A percentile compares a stretch with the other conserved stretches of the same genome.
phyloP scores from a whole-genome alignment of 371 early-diverging fungal genomes.

The Saksenaea vasiformis region DNA sequence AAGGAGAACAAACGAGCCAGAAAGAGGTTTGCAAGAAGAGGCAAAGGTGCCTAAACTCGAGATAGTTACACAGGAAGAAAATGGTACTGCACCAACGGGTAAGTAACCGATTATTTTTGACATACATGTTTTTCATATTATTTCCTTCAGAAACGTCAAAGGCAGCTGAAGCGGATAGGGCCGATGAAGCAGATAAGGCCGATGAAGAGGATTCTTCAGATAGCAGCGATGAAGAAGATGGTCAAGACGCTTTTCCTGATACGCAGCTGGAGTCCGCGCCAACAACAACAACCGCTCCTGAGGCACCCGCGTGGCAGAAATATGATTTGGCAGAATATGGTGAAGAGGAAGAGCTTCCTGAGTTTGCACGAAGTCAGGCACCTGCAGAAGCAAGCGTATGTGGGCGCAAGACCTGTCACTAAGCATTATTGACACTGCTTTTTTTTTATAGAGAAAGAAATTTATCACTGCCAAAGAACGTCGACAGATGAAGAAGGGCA shows the following conservation, averaged over 20 bases:
- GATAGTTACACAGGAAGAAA: too few species aligned
- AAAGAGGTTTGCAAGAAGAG: not conserved
- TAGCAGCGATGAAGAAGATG: conserved; percentile 41
- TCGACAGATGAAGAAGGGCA: conserved; percentile 68
- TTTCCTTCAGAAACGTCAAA: not conserved
- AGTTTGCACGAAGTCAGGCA: conserved; percentile 12
- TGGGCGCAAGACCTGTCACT: not conserved
- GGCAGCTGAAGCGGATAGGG: conserved; percentile 1
- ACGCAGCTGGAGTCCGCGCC: conserved; percentile 50
- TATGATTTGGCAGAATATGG: conserved; percentile 75
- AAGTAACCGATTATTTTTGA: conserved; percentile 7
- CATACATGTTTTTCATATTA: too few species aligned
- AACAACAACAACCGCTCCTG: not conserved
- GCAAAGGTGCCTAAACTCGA: not conserved
- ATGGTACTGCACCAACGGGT: not conserved
- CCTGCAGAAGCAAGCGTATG: conserved; percentile 12
- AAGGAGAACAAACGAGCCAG: not conserved
- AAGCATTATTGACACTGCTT: conserved; percentile 7
- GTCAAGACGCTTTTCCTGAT: conserved; percentile 59
- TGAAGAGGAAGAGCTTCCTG: conserved; percentile 49
- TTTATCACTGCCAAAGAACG: conserved; percentile 77
- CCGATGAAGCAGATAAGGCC: conserved; percentile 10
- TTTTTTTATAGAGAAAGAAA: conserved; percentile 36
- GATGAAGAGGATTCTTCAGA: conserved; percentile 29
- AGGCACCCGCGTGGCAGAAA: conserved; percentile 48